Percentiles rank a stretch among this genome's conserved stretches.
phyloP scores from a whole-genome alignment of 345 rosid species.

The Camelina laxa region DNA sequence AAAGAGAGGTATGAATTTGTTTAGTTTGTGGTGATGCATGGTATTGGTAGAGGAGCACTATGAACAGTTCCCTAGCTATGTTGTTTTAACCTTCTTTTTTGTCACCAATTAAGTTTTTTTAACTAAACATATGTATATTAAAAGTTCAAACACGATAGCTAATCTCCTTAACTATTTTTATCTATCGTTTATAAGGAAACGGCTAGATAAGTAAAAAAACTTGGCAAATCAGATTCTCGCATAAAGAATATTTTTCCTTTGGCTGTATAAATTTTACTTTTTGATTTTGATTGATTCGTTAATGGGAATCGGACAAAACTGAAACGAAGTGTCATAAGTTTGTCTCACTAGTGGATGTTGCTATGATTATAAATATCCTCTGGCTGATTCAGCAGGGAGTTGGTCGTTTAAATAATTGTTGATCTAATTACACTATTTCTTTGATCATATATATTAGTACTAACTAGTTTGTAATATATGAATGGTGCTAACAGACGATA shows the following conservation, averaged over 20 bases:
- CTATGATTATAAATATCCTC: slow-evolving; percentile 18
- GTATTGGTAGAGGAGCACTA: slow-evolving; percentile 3
- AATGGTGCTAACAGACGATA: slow-evolving; percentile 62
- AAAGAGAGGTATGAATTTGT: slow-evolving; percentile 4
- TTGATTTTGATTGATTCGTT: slow-evolving; percentile 27
- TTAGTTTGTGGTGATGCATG: slow-evolving; percentile 1
- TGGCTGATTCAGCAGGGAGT: slow-evolving; percentile 22
- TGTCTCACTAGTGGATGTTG: slow-evolving; percentile 46
- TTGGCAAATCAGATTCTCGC: slow-evolving; percentile 28
- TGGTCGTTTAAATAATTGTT: slow-evolving; percentile 4
- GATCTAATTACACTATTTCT: neutral
- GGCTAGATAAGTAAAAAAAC: slow-evolving; percentile 12
- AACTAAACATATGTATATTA: neutral
- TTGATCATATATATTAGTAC: slow-evolving; percentile 6
- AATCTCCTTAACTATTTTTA: neutral
- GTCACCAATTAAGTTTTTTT: neutral
- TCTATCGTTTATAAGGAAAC: neutral
- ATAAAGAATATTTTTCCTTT: neutral
- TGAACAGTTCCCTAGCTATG: neutral
- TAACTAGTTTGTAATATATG: slow-evolving; percentile 12
- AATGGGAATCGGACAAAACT: slow-evolving; percentile 40
- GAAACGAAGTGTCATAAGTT: slow-evolving; percentile 37
- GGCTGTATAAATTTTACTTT: slow-evolving; percentile 32
- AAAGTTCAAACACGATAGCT: neutral
- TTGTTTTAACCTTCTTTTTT: neutral